phyloP scores from a whole-genome alignment of 345 rosid genomes.

The Gossypium anomalum region DNA sequence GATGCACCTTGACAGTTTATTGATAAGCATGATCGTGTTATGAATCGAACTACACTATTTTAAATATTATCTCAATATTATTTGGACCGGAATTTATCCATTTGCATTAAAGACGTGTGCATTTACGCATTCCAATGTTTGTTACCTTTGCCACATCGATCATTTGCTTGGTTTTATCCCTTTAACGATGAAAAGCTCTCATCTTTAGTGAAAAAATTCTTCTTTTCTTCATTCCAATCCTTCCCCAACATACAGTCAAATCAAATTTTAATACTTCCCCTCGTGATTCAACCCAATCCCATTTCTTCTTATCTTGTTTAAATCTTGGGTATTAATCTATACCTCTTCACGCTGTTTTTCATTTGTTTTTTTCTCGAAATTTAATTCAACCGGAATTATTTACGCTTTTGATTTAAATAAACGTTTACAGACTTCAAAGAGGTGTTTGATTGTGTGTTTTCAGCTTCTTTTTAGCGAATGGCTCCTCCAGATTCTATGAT shows the following conservation, averaged over 20 bases:
- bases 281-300: not conserved
- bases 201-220: not conserved
- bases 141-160: no score
- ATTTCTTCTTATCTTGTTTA: not conserved
- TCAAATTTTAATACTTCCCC: not conserved
- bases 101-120: no score
- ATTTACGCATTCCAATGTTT: no score
- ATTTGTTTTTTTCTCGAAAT: not conserved
- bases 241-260: not conserved
- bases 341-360: not conserved
- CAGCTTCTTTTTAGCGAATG: not conserved
- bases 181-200: no score
- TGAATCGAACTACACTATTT: no score
- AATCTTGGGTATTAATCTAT: not conserved
- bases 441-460: not conserved
- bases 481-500: conserved; percentile 1
- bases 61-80: no score
- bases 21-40: no score
- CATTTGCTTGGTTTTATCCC: no score
- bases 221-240: not conserved
- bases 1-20: no score
- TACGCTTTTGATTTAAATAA: no score
- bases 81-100: no score
- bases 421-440: not conserved
- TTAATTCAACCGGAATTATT: not conserved